Base-by-base conservation (phyloP, 2,329 filamentous ascomycete species). In the Hymenoscyphus linearis region DNA sequence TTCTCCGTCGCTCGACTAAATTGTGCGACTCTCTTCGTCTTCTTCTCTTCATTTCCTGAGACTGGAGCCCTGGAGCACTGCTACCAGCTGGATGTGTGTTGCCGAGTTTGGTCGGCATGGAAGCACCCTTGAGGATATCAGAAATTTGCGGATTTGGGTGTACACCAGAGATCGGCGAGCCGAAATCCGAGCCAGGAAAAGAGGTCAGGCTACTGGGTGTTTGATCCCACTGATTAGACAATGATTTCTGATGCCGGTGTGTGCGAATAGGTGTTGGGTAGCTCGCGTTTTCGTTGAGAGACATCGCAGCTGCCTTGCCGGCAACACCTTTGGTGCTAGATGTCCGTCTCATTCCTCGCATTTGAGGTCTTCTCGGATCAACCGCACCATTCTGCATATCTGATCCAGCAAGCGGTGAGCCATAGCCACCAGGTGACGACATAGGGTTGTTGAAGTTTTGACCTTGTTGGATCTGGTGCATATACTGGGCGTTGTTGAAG, bases 1-100 rank as follows among this genome's bases (percentile, higher is more conserved):
- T 86, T 64, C 95, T 88, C 57, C 95, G 88, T 60, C 95, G 91
- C 78, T 99, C 95, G 12, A 99, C 95, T 44, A 96, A 82, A 73
- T 99, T 98, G 78, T 99, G 95, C 0, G 93, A 98, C 72, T 97
- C 95, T 44, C 95, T 85, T 62, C 95, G 86, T 63, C 93, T 85
- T 74, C 93, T 91, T 69, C 92, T 85, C 83, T 98, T 98, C 70
- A 93, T 92, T 74, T 98, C 95, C 71, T 96, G 92, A 0, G 91
- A 88, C 59, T 95, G 90, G 58, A 89, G 58, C 18, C 70, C 67
- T 10, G 70, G 69, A 52, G 67, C 62, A 59, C 64, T 69, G 9
- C 65, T 66, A 9, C 40, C 40, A 13, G 65, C 59, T 52, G 64
- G 63, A 26, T 68, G 64, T 3, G 67, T 66, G 56, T 71, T 79